Evolutionary conservation across 1,284 basidiomycete species (phyloP).

Genomic region (Puccinia hordei): DNA sequence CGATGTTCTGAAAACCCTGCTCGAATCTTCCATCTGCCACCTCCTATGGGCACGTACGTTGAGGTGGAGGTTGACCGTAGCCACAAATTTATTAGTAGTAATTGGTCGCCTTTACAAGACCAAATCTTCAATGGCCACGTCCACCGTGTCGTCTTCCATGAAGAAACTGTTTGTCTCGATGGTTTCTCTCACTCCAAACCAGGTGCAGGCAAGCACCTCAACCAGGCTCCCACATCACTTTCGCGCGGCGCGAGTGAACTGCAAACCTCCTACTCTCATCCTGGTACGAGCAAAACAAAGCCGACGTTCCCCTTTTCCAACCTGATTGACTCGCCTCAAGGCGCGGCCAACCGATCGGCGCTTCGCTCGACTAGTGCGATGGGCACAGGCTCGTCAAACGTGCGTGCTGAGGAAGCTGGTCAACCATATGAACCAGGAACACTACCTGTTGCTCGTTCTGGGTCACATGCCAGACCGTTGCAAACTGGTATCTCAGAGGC

Average conservation of each 20-base stretch:
- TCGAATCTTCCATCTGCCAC: constrained; percentile 85
- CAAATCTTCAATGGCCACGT: constrained; percentile 70
- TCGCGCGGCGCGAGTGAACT: constrained; percentile 19
- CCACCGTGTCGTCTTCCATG: constrained; percentile 87
- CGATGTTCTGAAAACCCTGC: constrained; percentile 89
- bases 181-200: constrained; percentile 76
- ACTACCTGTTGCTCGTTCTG: constrained; percentile 16
- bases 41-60: constrained; percentile 72
- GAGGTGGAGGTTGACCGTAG: constrained; percentile 87
- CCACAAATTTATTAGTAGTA: constrained; percentile 65
- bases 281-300: constrained; percentile 52
- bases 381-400: constrained; percentile 45
- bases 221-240: constrained; percentile 8
- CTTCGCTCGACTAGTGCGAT: constrained; percentile 46
- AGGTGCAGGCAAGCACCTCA: constrained; percentile 68
- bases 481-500: constrained; percentile 51
- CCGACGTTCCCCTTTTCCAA: constrained; percentile 1
- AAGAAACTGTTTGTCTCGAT: constrained; percentile 88
- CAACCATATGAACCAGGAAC: constrained; percentile 10
- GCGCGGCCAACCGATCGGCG: constrained; percentile 55
- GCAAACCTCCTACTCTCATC: background rate
- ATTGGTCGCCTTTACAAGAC: constrained; percentile 80
- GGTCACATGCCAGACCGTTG: constrained; percentile 11
- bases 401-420: constrained; percentile 29
- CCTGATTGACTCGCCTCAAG: constrained; percentile 53